Evolutionary conservation across 2,329 filamentous ascomycete genomes (phyloP), one percentile per base, ranked within the genome.

Genomic region (Pseudogymnoascus sp.): DNA sequence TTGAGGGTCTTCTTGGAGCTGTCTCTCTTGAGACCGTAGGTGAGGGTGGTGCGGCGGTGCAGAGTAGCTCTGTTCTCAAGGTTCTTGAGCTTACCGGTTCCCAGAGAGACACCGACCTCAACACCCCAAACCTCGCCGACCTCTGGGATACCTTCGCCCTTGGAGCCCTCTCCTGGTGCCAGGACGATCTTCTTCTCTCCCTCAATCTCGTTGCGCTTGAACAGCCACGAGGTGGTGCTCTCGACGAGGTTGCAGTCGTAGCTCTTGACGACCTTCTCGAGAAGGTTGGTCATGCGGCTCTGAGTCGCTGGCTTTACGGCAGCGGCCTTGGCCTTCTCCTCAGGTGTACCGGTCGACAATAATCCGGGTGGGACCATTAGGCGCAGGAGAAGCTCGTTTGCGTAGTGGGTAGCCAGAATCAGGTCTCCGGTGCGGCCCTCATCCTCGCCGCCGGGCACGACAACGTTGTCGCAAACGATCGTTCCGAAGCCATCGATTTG

Each of bases 401-500:
- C 91, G 76, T 96, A 97, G 82, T 99, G 80, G 67, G 90, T 97
- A 59, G 93, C 95, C 70, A 96, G 82, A 64, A 97, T 79, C 66
- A 99, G 83, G 76, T 99, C 93, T 68, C 93, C 95, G 69, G 88
- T 80, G 66, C 91, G 88, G 70, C 90, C 91, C 63, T 86, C 85
- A 70, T 96, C 79, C 70, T 83, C 82, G 68, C 85, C 86, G 71
- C 82, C 81, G 59, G 82, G 81, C 61, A 96, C 88, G 64, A 97
- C 77, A 69, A 97, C 82, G 65, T 91, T 96, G 78, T 97, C 90
- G 79, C 95, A 97, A 71, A 97, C 90, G 74, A 99, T 97, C 70
- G 93, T 90, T 71, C 91, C 92, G 74, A 97, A 96, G 62, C 95
- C 95, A 79, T 97, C 91, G 68, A 99, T 97, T 80, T 99, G 95